Evolutionary conservation across 345 rosid genomes (phyloP).

Genomic region (Lepidium aucheri): DNA sequence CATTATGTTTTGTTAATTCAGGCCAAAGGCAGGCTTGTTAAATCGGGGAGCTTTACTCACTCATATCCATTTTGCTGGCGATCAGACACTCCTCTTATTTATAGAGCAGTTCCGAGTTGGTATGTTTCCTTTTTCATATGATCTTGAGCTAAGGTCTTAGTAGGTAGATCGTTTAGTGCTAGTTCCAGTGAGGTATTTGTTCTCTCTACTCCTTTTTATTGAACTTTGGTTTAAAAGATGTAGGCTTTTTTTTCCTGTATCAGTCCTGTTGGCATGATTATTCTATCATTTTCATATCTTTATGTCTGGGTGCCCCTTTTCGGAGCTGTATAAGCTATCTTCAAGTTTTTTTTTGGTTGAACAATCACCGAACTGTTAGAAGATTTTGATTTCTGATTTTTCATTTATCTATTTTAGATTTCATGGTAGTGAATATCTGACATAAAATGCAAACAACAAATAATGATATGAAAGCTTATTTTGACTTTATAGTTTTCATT

Average conservation of each 20-base stretch:
- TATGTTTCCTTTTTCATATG: conserved; percentile 26
- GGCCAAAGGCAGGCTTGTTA: conserved; percentile 92
- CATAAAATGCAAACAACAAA: neutral
- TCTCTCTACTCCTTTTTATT: neutral
- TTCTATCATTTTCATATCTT: neutral
- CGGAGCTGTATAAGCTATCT: neutral
- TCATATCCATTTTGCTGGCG: conserved; percentile 91
- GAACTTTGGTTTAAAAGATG: neutral
- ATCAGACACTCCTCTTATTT: conserved; percentile 93
- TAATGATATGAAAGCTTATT: neutral
- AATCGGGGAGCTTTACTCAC: conserved; percentile 74
- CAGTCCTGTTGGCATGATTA: neutral
- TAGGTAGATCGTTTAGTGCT: conserved; percentile 3
- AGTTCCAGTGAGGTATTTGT: conserved; percentile 2
- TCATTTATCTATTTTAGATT: neutral
- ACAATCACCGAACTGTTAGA: neutral
- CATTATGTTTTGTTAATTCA: conserved; percentile 24
- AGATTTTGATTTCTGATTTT: neutral
- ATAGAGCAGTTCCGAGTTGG: conserved; percentile 98
- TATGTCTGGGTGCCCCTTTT: neutral
- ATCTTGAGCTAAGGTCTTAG: conserved; percentile 3
- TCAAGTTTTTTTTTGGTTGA: neutral
- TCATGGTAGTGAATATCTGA: neutral
- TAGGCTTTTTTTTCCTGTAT: neutral
- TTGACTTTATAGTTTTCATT: neutral